Evolutionary conservation across 768 basidiomycete genomes (phyloP), one percentile per base, ranked within the genome.

Genomic region (Amanita pallidorosea): DNA sequence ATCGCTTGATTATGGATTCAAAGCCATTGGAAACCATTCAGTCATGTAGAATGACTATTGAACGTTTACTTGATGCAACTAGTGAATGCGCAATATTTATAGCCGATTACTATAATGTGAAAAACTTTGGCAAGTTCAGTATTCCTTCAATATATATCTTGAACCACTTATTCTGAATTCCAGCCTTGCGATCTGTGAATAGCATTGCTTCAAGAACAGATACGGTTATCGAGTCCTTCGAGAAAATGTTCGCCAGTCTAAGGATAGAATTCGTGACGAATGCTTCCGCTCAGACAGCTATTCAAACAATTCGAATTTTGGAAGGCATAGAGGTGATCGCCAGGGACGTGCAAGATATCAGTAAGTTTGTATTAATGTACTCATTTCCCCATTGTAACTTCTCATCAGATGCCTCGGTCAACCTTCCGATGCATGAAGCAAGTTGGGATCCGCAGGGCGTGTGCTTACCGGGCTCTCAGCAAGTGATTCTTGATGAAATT

Each of bases 401-500:
- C 20, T 3, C n/a, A 23, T 23, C 23, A 50, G 35, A 51, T 17
- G 38, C 34, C 33, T 17, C 45, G 4, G n/a, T 37, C 18, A 46
- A 35, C 18, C 52, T 56, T 6, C 55, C 55, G 2, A 17, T 56
- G 27, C 52, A 34, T 29, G 47, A 36, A 11, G 35, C 41, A 37
- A 36, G 52, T 33, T 55, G 56, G 53, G 50, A 56, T 29, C 42
- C 51, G 1, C 35, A 43, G 20, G 38, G 43, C 41, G 40, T 34
- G 15, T 55, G 49, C 27, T 22, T 55, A 12, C 53, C 47, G 15
- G 53, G 53, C 11, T 52, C 58, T 20, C 49, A 46, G 27, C 22
- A 27, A 9, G 18, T 25, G 15, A 31, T 62, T 12, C 12, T 60
- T 8, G 55, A 60, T 12, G 49, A 55, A 6, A 62, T 63, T 31